Conservation (phyloP, 2,329 filamentous ascomycete species). For the Fusarium pseudoanthophilum region DNA sequence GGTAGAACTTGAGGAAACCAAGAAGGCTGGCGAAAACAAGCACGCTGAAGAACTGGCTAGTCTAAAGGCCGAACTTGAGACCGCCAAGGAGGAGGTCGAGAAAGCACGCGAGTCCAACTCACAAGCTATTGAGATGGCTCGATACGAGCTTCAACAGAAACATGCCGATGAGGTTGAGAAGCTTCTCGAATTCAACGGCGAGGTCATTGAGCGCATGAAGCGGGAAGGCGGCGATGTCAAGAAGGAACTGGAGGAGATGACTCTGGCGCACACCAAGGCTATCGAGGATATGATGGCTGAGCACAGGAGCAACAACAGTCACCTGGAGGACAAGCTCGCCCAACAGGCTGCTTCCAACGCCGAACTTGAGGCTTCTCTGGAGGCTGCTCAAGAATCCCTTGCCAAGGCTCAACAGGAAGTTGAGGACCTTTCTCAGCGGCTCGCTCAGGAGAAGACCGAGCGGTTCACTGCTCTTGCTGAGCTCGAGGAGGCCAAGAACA, state of each 20-base stretch:
- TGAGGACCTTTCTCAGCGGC: slow-evolving; percentile 62
- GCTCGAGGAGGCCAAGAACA: slow-evolving; percentile 66
- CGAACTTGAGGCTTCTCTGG: slow-evolving; percentile 51
- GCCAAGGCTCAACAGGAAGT: slow-evolving; percentile 60
- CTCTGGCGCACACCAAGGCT: slow-evolving; percentile 51
- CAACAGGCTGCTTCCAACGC: slow-evolving; percentile 51
- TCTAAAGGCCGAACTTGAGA: slow-evolving; percentile 45
- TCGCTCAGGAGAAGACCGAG: slow-evolving; percentile 69
- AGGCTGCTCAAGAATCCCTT: slow-evolving; percentile 55
- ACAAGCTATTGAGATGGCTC: slow-evolving; percentile 58
- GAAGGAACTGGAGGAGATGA: slow-evolving; percentile 58
- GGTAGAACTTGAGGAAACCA: slow-evolving; percentile 55
- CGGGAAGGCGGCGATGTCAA: slow-evolving; percentile 51
- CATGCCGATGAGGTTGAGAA: slow-evolving; percentile 61
- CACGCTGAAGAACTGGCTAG: slow-evolving; percentile 50
- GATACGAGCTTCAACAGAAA: slow-evolving; percentile 57
- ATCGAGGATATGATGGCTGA: slow-evolving; percentile 55
- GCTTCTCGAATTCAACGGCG: slow-evolving; percentile 55
- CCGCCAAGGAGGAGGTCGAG: slow-evolving; percentile 54
- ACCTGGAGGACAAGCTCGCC: slow-evolving; percentile 51
- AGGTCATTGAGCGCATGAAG: slow-evolving; percentile 56
- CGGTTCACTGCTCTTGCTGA: slow-evolving; percentile 69
- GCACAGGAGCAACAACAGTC: slow-evolving; percentile 49
- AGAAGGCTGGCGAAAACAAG: slow-evolving; percentile 52
- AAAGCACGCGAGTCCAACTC: slow-evolving; percentile 56